Evolutionary conservation across 139 green algal genomes (phyloP).

Genomic region (Marvania coccoides): DNA sequence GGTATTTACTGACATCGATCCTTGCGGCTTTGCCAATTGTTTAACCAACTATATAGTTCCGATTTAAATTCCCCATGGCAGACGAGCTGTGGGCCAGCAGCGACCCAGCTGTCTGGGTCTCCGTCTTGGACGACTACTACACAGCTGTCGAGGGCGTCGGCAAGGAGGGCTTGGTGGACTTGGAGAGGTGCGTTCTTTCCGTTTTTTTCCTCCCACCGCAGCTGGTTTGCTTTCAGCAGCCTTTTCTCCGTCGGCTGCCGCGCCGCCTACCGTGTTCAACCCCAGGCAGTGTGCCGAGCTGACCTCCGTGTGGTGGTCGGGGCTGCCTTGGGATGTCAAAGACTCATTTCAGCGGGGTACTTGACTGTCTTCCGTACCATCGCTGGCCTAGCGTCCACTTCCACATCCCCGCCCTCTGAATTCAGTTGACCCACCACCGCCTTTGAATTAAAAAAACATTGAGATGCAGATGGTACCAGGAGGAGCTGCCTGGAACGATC

Average conservation of each 20-base stretch:
- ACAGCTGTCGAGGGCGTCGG: background rate
- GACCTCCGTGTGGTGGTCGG: no score
- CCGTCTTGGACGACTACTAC: background rate
- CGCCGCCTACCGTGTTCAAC: no score
- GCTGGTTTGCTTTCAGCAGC: no score
- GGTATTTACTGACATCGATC: no score
- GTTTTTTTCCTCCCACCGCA: background rate
- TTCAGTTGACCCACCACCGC: background rate
- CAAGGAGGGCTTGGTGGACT: slow-evolving; percentile 1
- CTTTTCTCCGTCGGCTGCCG: no score
- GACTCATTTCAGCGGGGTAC: no score
- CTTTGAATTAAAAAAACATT: no score
- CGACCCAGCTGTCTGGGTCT: background rate
- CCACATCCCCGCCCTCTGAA: background rate
- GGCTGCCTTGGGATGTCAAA: no score
- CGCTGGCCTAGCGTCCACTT: background rate
- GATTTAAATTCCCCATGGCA: no score
- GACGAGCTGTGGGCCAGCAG: background rate
- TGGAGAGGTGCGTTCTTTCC: background rate
- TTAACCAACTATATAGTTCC: no score
- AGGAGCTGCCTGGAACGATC: slow-evolving; percentile 16
- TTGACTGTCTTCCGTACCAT: background rate
- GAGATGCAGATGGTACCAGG: slow-evolving; percentile 23
- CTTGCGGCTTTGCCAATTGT: no score
- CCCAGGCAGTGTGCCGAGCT: no score